These are phyloP conservation scores for Vigna reflexopilosa DNA, from an alignment of 306 rosid species.

Conservation along the genomic window DNA sequence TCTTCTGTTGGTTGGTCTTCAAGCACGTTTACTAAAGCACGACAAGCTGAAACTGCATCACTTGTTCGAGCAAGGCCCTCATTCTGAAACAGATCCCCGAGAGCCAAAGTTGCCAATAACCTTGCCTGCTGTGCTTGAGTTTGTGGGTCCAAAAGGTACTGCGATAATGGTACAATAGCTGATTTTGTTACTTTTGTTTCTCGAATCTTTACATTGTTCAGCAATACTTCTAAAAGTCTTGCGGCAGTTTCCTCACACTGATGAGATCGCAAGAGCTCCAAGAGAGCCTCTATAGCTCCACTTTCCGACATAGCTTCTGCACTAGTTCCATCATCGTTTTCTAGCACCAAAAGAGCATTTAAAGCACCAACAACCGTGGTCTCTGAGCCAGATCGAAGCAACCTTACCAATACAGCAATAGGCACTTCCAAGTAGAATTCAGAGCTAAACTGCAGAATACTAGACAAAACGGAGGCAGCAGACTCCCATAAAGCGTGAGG, in stretches of 20 bases:
- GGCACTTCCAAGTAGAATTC: conserved; percentile 98
- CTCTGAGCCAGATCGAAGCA: conserved; percentile 96
- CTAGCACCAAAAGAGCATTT: conserved; percentile 95
- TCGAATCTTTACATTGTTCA: conserved; percentile 94
- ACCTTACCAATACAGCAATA: conserved; percentile 92
- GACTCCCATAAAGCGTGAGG: conserved; percentile 99
- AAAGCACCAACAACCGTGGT: conserved; percentile 85
- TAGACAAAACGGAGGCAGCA: conserved; percentile 91
- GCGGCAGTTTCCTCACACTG: conserved; percentile 97
- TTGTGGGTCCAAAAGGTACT: conserved; percentile 98
- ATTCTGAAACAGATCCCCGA: conserved; percentile 96
- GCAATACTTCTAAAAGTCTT: conserved; percentile 89
- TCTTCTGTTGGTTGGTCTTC: conserved; percentile 99
- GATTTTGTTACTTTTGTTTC: conserved; percentile 92
- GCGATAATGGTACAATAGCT: conserved; percentile 91
- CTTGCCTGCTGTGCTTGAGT: conserved; percentile 99
- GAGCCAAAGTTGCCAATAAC: conserved; percentile 95
- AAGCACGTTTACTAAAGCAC: conserved; percentile 97
- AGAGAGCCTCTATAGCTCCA: conserved; percentile 98
- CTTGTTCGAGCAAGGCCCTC: conserved; percentile 93
- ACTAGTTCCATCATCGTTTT: conserved; percentile 91
- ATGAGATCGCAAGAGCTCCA: conserved; percentile 93
- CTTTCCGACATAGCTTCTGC: conserved; percentile 99
- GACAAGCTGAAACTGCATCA: conserved; percentile 98
- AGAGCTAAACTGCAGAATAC: conserved; percentile 96